Percentiles rank a stretch among this genome's conserved stretches.
These are phyloP conservation scores for Polyplosphaeria fusca DNA, from an alignment of 495 filamentous ascomycete genomes.

Conservation along the genomic window DNA sequence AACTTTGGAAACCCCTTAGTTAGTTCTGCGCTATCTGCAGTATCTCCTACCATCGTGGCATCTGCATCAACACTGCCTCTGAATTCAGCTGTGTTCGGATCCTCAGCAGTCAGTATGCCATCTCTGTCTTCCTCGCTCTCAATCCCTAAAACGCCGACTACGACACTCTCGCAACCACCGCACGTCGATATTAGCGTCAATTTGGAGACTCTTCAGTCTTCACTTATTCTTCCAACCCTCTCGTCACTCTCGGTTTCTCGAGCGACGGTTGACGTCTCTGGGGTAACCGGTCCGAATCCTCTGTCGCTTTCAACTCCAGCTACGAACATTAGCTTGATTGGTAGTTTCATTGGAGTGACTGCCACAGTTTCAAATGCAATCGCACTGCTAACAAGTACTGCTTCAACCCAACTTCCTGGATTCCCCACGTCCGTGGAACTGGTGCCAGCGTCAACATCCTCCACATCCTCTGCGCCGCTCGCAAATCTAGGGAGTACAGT, in stretches of 20 bases:
- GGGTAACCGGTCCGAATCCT: not conserved
- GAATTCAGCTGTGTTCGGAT: too few species aligned
- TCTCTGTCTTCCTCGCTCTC: not conserved
- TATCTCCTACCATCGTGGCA: not conserved
- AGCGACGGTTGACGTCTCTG: not conserved
- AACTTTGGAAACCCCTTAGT: too few species aligned
- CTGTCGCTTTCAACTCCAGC: not conserved
- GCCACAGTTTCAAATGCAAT: too few species aligned
- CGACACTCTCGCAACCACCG: not conserved
- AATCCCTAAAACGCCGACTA: not conserved
- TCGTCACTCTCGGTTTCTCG: not conserved
- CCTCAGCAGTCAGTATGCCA: not conserved
- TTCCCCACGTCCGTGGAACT: not conserved
- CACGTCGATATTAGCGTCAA: not conserved
- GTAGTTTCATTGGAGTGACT: not conserved
- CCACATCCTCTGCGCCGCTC: not conserved
- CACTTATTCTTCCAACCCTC: not conserved
- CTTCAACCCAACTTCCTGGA: not conserved
- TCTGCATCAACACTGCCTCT: not conserved
- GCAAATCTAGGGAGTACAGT: not conserved
- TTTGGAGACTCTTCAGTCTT: not conserved
- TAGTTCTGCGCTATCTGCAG: not conserved
- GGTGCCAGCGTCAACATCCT: not conserved
- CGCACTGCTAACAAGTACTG: not conserved
- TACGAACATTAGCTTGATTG: not conserved